phyloP scores from a whole-genome alignment of 2,329 filamentous ascomycete genomes.

The Aspergillus ochraceoroseus region DNA sequence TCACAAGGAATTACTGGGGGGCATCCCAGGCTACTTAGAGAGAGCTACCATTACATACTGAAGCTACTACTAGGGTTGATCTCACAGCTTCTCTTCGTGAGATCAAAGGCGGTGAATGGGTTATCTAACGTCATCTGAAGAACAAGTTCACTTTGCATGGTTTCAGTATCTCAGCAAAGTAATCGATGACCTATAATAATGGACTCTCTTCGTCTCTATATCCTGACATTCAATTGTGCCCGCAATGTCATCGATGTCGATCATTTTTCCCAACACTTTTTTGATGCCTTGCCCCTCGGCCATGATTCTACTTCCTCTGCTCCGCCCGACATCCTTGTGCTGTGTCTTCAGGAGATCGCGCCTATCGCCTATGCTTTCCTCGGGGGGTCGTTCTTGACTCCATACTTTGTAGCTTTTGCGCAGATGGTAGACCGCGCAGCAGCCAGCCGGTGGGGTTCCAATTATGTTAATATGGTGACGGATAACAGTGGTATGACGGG shows the following conservation, averaged over 20 bases:
- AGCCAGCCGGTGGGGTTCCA: slow-evolving; percentile 42
- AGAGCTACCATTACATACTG: no score
- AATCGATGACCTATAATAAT: not conserved
- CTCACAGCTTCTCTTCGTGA: not conserved
- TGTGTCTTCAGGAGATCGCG: slow-evolving; percentile 80
- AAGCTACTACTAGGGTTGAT: no score
- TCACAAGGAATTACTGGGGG: slow-evolving; percentile 48
- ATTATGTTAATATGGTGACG: slow-evolving; percentile 65
- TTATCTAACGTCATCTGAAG: slow-evolving; percentile 3
- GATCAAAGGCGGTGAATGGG: not conserved
- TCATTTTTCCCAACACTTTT: slow-evolving; percentile 67
- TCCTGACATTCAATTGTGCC: slow-evolving; percentile 87
- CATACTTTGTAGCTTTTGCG: slow-evolving; percentile 69
- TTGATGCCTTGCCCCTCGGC: slow-evolving; percentile 50
- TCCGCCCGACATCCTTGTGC: slow-evolving; percentile 62
- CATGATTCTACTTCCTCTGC: slow-evolving; percentile 49
- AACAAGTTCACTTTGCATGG: not conserved
- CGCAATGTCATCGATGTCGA: slow-evolving; percentile 64
- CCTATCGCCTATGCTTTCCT: slow-evolving; percentile 81
- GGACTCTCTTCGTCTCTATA: slow-evolving; percentile 63
- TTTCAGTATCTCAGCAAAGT: no score
- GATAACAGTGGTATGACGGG: slow-evolving; percentile 85
- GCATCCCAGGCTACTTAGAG: no score
- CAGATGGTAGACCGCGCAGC: slow-evolving; percentile 68
- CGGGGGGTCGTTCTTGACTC: slow-evolving; percentile 69